Percentiles rank a stretch among this genome's conserved stretches.
Evolutionary conservation across 768 basidiomycete species (phyloP).

Genomic region (Amanita muscaria): DNA sequence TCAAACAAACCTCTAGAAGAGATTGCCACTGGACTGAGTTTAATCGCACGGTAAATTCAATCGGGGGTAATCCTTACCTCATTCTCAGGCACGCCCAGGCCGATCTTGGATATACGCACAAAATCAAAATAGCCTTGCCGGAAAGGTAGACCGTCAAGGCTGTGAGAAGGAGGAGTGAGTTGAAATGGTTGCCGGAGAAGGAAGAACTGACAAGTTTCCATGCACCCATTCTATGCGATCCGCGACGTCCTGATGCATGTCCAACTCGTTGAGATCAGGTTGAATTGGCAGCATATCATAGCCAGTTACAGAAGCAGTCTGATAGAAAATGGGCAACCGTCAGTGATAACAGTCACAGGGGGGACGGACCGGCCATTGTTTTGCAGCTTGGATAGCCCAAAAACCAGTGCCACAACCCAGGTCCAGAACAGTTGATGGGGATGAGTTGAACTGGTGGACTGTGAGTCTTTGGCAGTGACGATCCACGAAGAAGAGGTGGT

Average conservation of each 20-base stretch:
- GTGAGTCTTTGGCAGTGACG: slow-evolving; percentile 44
- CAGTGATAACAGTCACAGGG: neutral
- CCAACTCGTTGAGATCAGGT: slow-evolving; percentile 33
- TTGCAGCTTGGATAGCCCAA: slow-evolving; percentile 66
- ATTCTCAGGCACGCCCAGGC: slow-evolving; percentile 64
- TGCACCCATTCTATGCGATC: slow-evolving; percentile 56
- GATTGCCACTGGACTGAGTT: slow-evolving; percentile 51
- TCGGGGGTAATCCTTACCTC: slow-evolving; percentile 30
- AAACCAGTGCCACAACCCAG: slow-evolving; percentile 65
- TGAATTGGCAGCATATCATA: slow-evolving; percentile 51
- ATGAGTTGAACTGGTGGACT: slow-evolving; percentile 40
- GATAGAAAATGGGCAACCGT: slow-evolving; percentile 6
- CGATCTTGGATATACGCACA: slow-evolving; percentile 54
- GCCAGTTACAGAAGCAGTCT: slow-evolving; percentile 50
- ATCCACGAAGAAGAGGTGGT: slow-evolving; percentile 51
- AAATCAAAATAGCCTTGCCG: slow-evolving; percentile 50
- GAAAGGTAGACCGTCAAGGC: slow-evolving; percentile 60
- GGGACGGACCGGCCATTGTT: slow-evolving; percentile 49
- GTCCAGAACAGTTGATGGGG: slow-evolving; percentile 51
- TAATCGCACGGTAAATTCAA: no score
- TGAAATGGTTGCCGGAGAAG: neutral
- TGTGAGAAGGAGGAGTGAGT: slow-evolving; percentile 17
- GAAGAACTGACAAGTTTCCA: slow-evolving; percentile 48
- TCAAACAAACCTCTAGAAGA: slow-evolving; percentile 47
- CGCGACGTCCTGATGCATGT: slow-evolving; percentile 32